These are phyloP conservation scores for Vairimorpha necatrix DNA, from an alignment of 371 early-diverging fungal species.

Conservation along the genomic window DNA sequence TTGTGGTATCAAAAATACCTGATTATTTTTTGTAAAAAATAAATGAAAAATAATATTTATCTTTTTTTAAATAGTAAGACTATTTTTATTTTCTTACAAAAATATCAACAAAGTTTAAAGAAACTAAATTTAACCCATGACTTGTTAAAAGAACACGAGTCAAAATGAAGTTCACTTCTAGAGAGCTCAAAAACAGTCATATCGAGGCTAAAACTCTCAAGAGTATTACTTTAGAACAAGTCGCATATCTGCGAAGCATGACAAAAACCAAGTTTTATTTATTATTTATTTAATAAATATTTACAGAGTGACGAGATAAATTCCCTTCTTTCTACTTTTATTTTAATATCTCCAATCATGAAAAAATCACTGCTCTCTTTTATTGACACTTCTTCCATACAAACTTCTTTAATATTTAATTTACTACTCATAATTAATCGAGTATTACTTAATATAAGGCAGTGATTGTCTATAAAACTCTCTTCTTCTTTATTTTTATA, in stretches of 20 bases:
- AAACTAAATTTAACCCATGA: no score
- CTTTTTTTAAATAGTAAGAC: not conserved
- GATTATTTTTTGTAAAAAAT: conserved; percentile 85
- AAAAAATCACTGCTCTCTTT: not conserved
- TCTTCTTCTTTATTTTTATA: conserved; percentile 2
- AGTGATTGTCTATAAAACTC: not conserved
- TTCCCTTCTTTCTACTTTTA: conserved; percentile 6
- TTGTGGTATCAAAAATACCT: conserved; percentile 89
- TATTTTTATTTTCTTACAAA: no score
- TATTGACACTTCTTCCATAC: not conserved
- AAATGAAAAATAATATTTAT: not conserved
- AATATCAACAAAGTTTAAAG: no score
- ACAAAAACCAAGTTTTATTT: no score
- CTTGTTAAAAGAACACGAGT: no score
- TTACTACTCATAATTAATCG: conserved; percentile 13
- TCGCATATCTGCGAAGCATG: no score
- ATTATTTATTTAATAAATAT: not conserved
- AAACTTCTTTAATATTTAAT: not conserved
- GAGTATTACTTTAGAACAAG: no score
- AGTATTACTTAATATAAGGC: conserved; percentile 12
- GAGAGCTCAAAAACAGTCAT: no score
- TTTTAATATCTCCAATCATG: conserved; percentile 13
- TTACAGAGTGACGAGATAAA: conserved; percentile 13
- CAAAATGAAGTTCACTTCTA: no score
- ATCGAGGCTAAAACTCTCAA: no score